Conservation (phyloP, 2,329 filamentous ascomycete genomes). For the Hansfordia pulvinata region DNA sequence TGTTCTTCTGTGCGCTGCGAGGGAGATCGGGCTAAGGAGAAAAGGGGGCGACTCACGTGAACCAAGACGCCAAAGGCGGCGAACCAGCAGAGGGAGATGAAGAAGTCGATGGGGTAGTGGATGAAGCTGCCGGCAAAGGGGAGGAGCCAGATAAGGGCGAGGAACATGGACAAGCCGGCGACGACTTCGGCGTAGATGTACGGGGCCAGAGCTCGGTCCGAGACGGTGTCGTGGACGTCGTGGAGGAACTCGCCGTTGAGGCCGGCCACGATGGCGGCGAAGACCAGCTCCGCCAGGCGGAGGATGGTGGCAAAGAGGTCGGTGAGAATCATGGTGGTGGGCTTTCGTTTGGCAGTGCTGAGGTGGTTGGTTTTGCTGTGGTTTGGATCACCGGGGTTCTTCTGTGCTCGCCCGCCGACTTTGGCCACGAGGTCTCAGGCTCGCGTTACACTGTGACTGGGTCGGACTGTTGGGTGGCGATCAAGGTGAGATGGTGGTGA, state of each 20-base stretch:
- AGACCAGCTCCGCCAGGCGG: constrained; percentile 50
- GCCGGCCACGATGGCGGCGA: constrained; percentile 59
- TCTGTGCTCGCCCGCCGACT: no score
- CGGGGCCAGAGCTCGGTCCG: constrained; percentile 33
- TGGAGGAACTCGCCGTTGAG: constrained; percentile 55
- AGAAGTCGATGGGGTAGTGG: constrained; percentile 57
- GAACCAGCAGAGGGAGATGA: constrained; percentile 60
- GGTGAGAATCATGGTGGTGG: constrained; percentile 38
- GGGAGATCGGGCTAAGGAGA: neutral
- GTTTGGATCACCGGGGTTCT: no score
- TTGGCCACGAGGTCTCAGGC: no score
- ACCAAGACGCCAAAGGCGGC: constrained; percentile 53
- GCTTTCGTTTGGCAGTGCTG: no score
- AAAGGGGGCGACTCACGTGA: constrained; percentile 28
- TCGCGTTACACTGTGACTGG: no score
- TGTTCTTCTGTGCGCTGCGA: constrained; percentile 1
- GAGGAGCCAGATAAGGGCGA: constrained; percentile 59
- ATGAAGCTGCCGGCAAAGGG: constrained; percentile 56
- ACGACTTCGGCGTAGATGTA: constrained; percentile 67
- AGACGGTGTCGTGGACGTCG: constrained; percentile 25
- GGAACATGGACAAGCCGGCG: constrained; percentile 52
- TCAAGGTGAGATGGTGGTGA: no score
- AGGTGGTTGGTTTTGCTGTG: no score
- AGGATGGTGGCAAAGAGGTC: constrained; percentile 42
- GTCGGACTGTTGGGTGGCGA: no score